Base-by-base conservation (phyloP, 1,284 basidiomycete species). In the Neotropicomus parvogracilis region DNA sequence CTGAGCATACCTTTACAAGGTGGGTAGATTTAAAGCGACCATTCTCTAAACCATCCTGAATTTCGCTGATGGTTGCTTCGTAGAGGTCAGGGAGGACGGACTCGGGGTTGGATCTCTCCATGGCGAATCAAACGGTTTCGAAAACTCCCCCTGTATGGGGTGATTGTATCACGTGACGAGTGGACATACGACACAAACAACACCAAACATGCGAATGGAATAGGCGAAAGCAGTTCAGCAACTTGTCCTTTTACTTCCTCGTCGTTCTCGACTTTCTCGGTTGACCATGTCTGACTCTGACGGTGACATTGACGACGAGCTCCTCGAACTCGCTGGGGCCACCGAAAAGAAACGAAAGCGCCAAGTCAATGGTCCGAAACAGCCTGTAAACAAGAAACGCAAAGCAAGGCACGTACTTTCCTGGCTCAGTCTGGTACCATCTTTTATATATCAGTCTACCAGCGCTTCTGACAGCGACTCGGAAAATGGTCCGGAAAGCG, bases 201-300 rank as follows among this genome's bases (percentile, higher is more conserved):
- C 29, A 50, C 26, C 39, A 64, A 62, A 56, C 13, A 58, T 33
- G 14, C 9, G 40, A 40, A 36, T 36, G 2, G 41, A 42, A 17
- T 32, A 14, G 31, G 14, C 6, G 13, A 2, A 8, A 32, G 35
- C 26, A 31, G n/a, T 33, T 21, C 40, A 27, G 28, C 45, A 45
- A 14, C 38, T 53, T 27, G 44, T 35, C 17, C 36, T 40, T 17
- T 40, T 29, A 21, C 31, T 35, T 31, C 40, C 26, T 40, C 28
- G 13, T 41, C 32, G n/a, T 46, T 11, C 34, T 40, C 27, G 20
- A 21, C 33, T 35, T 17, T 49, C 38, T 40, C 33, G 10, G 4
- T 42, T 44, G 14, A 57, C 45, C 44, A 87, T 87, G 85, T 85
- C 83, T 35, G 83, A 85, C 66, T 80, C 80, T 48, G 84, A 83